Conservation (phyloP, 2,329 filamentous ascomycete genomes). For the Ophiobolus disseminans region DNA sequence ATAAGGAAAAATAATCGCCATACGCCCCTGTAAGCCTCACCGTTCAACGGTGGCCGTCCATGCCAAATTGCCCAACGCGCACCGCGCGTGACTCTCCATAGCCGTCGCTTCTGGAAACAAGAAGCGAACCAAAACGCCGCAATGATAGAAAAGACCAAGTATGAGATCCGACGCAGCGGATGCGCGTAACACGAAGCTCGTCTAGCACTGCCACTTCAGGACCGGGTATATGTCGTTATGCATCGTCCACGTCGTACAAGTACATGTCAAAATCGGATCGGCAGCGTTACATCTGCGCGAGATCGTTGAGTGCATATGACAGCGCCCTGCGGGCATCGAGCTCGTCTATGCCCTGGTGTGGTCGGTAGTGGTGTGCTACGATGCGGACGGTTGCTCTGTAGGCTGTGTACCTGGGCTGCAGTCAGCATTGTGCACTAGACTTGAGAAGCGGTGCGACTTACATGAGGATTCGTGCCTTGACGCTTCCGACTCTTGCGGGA, state of each 20-base stretch:
- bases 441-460: constrained; percentile 34
- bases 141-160: background rate
- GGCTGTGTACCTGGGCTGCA: constrained; percentile 49
- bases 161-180: background rate
- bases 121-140: background rate
- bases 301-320: constrained; percentile 48
- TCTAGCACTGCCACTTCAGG: background rate
- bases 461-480: constrained; percentile 51
- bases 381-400: constrained; percentile 54
- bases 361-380: constrained; percentile 54
- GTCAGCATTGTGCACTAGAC: constrained; percentile 7
- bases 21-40: constrained; percentile 10
- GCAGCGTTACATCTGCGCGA: constrained; percentile 37
- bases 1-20: constrained; percentile 9
- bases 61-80: background rate
- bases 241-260: background rate
- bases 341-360: constrained; percentile 50
- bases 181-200: background rate
- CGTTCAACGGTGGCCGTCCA: background rate
- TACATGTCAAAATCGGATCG: background rate
- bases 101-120: background rate
- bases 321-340: constrained; percentile 52
- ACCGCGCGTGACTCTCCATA: background rate
- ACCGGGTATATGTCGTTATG: constrained; percentile 5
- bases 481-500: constrained; percentile 39